Percentiles rank a stretch among this genome's conserved stretches.
phyloP scores from a whole-genome alignment of 768 basidiomycete species.

The Podaxis sp. region DNA sequence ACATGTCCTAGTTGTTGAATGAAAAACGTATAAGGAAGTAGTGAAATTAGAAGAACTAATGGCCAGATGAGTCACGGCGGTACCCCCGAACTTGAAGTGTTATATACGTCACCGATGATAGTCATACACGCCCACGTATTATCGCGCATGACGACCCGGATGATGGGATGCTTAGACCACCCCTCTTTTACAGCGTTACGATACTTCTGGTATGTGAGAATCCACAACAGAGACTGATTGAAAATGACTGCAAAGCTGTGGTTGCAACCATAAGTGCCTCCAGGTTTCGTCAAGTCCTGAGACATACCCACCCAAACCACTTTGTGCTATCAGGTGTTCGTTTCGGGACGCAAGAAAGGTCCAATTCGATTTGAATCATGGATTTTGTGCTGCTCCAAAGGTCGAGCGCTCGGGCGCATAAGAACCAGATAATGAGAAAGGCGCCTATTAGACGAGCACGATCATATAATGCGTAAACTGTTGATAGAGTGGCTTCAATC shows the following conservation, averaged over 20 bases:
- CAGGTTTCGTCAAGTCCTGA: neutral
- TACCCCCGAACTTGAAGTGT: neutral
- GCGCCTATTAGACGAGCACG: neutral
- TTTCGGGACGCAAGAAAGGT: neutral
- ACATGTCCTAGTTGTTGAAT: neutral
- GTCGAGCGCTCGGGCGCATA: neutral
- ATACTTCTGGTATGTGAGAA: neutral
- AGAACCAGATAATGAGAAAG: neutral
- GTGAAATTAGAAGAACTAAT: neutral
- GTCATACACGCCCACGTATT: neutral
- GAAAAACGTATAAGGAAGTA: neutral
- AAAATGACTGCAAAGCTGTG: neutral
- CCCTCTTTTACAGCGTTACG: neutral
- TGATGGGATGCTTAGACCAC: neutral
- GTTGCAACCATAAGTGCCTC: neutral
- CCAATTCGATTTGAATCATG: neutral
- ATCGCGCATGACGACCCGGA: neutral
- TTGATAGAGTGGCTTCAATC: neutral
- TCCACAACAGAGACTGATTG: neutral
- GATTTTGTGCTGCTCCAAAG: neutral
- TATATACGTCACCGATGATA: neutral
- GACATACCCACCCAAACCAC: neutral
- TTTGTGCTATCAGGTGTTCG: neutral
- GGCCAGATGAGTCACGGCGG: neutral
- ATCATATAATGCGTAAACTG: slow-evolving; percentile 4